Conservation (phyloP, 2,329 filamentous ascomycete genomes). For the Sporothrix pseudoabietina region DNA sequence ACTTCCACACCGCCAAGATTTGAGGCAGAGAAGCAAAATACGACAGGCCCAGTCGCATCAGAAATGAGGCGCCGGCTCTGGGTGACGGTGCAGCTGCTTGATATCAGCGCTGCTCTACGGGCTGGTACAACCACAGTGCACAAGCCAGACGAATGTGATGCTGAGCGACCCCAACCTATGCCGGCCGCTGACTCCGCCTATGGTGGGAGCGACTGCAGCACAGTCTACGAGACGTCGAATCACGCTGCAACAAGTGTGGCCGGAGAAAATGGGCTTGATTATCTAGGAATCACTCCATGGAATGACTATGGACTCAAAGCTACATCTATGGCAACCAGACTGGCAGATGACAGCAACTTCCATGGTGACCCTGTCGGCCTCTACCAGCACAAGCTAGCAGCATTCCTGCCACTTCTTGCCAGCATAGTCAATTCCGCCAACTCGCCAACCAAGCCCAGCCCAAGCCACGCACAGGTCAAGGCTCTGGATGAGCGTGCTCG, state of each 20-base stretch:
- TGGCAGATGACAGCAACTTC: not conserved
- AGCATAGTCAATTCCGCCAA: conserved; percentile 36
- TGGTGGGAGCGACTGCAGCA: not conserved
- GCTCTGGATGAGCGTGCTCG: conserved; percentile 45
- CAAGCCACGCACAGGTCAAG: conserved; percentile 44
- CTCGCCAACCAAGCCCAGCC: conserved; percentile 34
- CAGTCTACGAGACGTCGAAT: conserved; percentile 23
- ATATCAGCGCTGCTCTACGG: conserved; percentile 38
- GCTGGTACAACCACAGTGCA: conserved; percentile 35
- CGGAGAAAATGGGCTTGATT: not conserved
- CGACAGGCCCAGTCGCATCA: conserved; percentile 28
- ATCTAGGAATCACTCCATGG: not conserved
- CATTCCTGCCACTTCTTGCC: conserved; percentile 34
- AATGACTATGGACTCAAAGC: conserved; percentile 1
- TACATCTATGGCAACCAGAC: not conserved
- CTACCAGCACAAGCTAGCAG: conserved; percentile 35
- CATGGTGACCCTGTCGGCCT: conserved; percentile 33
- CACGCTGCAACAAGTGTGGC: not conserved
- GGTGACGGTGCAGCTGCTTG: conserved; percentile 38
- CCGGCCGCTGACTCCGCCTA: not conserved
- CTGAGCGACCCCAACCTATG: conserved; percentile 32
- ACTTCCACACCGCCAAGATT: not conserved
- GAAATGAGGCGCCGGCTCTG: conserved; percentile 37
- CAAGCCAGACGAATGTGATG: conserved; percentile 33
- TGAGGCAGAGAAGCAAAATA: not conserved